These are phyloP conservation scores for Cruciata laevipes DNA, from an alignment of 257 asterid species.

Conservation along the genomic window DNA sequence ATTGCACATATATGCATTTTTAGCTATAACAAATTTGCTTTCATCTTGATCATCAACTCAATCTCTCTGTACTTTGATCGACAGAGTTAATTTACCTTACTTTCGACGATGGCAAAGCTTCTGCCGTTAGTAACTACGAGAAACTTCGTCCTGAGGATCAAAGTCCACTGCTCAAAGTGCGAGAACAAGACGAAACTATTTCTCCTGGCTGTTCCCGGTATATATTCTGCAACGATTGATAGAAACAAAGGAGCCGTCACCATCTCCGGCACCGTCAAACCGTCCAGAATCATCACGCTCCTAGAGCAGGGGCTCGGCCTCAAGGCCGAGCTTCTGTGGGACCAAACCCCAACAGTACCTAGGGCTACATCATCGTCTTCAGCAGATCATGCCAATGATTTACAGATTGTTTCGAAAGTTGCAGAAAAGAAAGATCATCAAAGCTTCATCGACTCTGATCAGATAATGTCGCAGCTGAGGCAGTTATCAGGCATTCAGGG, in stretches of 20 bases:
- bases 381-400: neutral
- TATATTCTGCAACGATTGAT: slow-evolving; percentile 11
- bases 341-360: slow-evolving; percentile 2
- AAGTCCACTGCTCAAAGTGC: slow-evolving; percentile 18
- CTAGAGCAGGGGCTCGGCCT: slow-evolving; percentile 15
- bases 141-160: slow-evolving; percentile 17
- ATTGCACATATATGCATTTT: too few relatives aligned
- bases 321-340: slow-evolving; percentile 25
- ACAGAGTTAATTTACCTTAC: neutral
- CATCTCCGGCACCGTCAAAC: slow-evolving; percentile 21
- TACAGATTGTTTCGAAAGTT: neutral
- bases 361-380: neutral
- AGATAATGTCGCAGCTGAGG: neutral
- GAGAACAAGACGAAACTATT: slow-evolving; percentile 16
- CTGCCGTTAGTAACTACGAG: slow-evolving; percentile 14
- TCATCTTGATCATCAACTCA: neutral
- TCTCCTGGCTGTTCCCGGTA: slow-evolving; percentile 4
- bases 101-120: slow-evolving; percentile 9
- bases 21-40: too few relatives aligned
- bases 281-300: slow-evolving; percentile 16
- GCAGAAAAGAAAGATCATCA: slow-evolving; percentile 7
- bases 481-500: slow-evolving; percentile 8
- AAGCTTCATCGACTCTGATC: slow-evolving; percentile 2
- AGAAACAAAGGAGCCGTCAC: slow-evolving; percentile 11
- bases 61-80: neutral